Percentiles rank a stretch among this genome's conserved stretches.
Evolutionary conservation across 2,329 filamentous ascomycete genomes (phyloP).

Genomic region (Microdochium bolleyi): DNA sequence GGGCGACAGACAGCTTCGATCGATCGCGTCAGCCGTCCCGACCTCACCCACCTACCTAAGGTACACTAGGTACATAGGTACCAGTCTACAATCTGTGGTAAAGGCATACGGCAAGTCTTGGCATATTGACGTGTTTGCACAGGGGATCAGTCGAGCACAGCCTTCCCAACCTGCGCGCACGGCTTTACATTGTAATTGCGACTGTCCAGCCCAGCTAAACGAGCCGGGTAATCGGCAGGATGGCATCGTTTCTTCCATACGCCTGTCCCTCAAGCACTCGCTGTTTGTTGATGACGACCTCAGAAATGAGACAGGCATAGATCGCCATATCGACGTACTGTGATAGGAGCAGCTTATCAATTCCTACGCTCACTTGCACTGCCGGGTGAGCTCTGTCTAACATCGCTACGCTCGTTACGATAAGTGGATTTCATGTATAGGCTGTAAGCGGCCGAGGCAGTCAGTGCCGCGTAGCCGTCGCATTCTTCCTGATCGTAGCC

Average conservation of each 20-base stretch:
- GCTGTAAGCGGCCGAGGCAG: background rate
- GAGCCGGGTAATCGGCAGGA: background rate
- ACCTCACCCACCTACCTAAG: too few species aligned
- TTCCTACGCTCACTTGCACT: too few species aligned
- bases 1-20: background rate
- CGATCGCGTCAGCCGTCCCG: too few species aligned
- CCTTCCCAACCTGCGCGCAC: too few species aligned
- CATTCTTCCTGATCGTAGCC: constrained; percentile 36
- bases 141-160: background rate
- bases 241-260: background rate
- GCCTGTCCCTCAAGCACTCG: too few species aligned
- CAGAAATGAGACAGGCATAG: too few species aligned
- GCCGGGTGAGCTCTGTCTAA: too few species aligned
- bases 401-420: too few species aligned
- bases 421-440: background rate
- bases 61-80: too few species aligned
- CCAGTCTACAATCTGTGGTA: background rate
- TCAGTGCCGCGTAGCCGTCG: constrained; percentile 15
- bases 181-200: background rate
- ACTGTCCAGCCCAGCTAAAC: background rate
- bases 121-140: background rate
- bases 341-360: too few species aligned
- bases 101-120: background rate
- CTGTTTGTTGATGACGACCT: too few species aligned
- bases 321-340: too few species aligned